phyloP scores from a whole-genome alignment of 75 land plant genomes.

The Pseudotsuga menziesii region DNA sequence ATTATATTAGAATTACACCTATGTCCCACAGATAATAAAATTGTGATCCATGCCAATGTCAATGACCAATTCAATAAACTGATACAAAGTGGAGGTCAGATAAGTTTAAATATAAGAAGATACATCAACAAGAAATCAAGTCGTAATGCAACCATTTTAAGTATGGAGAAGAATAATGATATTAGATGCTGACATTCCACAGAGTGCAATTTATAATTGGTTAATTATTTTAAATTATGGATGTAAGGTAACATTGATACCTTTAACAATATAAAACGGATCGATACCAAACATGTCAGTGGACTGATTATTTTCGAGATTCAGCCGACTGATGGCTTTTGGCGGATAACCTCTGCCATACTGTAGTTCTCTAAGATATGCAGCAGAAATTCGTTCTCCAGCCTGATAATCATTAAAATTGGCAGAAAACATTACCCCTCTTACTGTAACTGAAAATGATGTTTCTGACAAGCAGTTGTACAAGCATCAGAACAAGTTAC shows the following conservation, averaged over 20 bases:
- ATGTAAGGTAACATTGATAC: slow-evolving; percentile 18
- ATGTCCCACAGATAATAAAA: background rate
- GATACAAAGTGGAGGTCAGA: background rate
- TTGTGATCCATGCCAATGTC: background rate
- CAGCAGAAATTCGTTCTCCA: background rate
- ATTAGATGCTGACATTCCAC: background rate
- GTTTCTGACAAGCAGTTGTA: background rate
- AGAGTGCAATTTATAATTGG: background rate
- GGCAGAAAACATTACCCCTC: background rate
- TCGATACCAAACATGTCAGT: slow-evolving; percentile 63
- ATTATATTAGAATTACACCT: background rate
- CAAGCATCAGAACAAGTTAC: background rate
- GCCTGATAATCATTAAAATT: background rate
- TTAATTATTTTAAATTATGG: background rate
- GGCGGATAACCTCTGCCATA: background rate
- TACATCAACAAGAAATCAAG: background rate
- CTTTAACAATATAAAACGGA: slow-evolving; percentile 83
- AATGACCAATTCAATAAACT: background rate
- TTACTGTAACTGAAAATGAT: background rate
- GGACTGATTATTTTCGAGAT: slow-evolving; percentile 7
- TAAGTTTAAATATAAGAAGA: background rate
- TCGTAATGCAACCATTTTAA: too few relatives aligned
- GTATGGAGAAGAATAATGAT: too few relatives aligned
- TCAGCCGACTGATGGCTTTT: background rate
- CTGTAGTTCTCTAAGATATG: background rate